Base-by-base conservation (phyloP, 2,329 filamentous ascomycete genomes). In the Cytospora paraplurivora region DNA sequence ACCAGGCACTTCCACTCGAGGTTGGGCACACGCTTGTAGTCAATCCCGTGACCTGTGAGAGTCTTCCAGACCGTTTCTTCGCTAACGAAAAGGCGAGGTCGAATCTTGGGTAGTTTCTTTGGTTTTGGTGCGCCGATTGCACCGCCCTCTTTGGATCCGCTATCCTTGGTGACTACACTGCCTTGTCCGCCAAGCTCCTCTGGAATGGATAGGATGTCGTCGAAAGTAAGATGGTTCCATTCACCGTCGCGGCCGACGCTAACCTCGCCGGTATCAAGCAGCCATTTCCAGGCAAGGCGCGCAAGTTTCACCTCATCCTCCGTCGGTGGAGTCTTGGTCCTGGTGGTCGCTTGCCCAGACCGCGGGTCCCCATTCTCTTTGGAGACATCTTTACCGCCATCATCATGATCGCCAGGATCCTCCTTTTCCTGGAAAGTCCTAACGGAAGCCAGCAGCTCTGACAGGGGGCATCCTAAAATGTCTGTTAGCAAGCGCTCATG, bases 1-100 rank as follows among this genome's bases (percentile, higher is more conserved):
- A 85, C 75, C 10, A 88, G 76, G 2, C 84, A 78, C 67, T 81
- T 78, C 85, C 85, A 88, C 72, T 87, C 85, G 12, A 84, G 82
- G 12, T 78, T 77, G 2, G 85, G 84, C 4, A 87, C 75, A 62
- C 82, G 80, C 70, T 85, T 86, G 69, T 82, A 78, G 71, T 88
- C 85, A 11, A 83, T 77, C 7, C 79, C 79, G 71, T 88, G 86
- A 13, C 85, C 85, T 27, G 85, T 81, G 55, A 88, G 75, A 3
- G 81, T 81, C 70, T 82, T 79, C 86, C 86, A 88, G 71, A 86
- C 80, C 4, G 81, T 81, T 55, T 83, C 79, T 66, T 86, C 81
- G 0, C 82, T 81, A 15, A 83, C 80, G 62, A 79, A 80, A 1
- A 88, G 70, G 17, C 74, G 71, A 3, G 75, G 75, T 7, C 69